A percentile compares a stretch with the other conserved stretches of the same genome.
Conservation (phyloP, 441 rosid species). For the Mallotus repandus region DNA sequence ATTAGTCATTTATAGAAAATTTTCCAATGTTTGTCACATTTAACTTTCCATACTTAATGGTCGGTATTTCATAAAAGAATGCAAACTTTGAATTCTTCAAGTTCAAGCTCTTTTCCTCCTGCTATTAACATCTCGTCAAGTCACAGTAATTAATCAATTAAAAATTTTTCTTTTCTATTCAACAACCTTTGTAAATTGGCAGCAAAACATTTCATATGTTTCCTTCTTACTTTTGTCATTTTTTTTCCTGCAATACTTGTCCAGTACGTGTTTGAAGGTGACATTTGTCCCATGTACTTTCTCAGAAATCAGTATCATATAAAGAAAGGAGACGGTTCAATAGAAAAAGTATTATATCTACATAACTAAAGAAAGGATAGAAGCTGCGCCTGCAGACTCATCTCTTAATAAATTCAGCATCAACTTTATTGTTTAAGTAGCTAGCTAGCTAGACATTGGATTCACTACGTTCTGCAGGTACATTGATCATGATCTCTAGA, state of each 20-base stretch:
- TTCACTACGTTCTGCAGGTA: too few species aligned
- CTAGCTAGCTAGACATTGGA: too few species aligned
- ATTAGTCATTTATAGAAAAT: too few species aligned
- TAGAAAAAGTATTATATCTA: too few species aligned
- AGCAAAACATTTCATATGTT: neutral
- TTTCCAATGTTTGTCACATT: neutral
- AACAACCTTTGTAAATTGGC: too few species aligned
- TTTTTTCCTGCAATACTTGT: neutral
- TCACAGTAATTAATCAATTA: neutral
- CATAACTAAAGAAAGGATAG: neutral
- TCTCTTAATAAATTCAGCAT: neutral
- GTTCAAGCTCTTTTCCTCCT: neutral
- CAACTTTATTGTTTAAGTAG: neutral
- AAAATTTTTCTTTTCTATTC: neutral
- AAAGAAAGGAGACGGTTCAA: too few species aligned
- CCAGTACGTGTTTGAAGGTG: constrained; percentile 10
- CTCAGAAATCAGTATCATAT: neutral
- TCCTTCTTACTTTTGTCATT: too few species aligned
- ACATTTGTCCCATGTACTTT: neutral
- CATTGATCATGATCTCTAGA: too few species aligned
- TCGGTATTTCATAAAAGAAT: too few species aligned
- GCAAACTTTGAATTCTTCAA: constrained; percentile 2
- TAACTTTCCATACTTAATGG: neutral
- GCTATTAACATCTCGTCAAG: neutral
- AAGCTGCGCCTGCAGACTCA: neutral